A percentile compares a stretch with the other conserved stretches of the same genome.
These are phyloP conservation scores for Syzygium jambos DNA, from an alignment of 345 rosid species.

Conservation along the genomic window DNA sequence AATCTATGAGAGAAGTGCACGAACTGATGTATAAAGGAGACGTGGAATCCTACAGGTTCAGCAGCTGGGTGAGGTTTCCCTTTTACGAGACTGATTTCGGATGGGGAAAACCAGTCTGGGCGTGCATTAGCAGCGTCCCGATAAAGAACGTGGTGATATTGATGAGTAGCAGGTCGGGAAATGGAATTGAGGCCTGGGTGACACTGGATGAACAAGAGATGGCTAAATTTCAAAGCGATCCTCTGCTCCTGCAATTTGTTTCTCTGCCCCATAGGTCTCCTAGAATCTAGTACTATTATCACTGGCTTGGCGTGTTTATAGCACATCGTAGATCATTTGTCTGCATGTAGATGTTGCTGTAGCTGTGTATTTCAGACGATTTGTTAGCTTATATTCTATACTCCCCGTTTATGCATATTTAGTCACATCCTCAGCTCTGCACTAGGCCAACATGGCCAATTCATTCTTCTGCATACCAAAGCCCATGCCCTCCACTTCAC, in stretches of 20 bases:
- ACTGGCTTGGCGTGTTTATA: background rate
- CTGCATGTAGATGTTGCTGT: background rate
- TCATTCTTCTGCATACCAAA: background rate
- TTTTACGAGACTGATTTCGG: slow-evolving; percentile 3
- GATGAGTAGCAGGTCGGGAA: slow-evolving; percentile 8
- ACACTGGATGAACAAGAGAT: slow-evolving; percentile 14
- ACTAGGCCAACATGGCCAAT: background rate
- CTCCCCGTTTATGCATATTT: background rate
- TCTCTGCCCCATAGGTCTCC: background rate
- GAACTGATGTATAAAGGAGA: background rate
- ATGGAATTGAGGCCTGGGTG: slow-evolving; percentile 13
- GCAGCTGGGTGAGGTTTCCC: background rate
- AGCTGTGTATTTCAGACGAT: background rate
- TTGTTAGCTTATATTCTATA: background rate
- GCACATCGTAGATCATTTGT: background rate
- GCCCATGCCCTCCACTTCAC: background rate
- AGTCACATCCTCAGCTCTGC: background rate
- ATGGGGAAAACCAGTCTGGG: slow-evolving; percentile 7
- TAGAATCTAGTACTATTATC: background rate
- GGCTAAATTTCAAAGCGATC: slow-evolving; percentile 15
- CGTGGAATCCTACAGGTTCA: background rate
- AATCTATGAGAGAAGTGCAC: background rate
- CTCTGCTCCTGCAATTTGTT: background rate
- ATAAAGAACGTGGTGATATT: background rate
- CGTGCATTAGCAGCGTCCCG: background rate